Evolutionary conservation across 371 early-diverging fungal genomes (phyloP).

Genomic region (Umbelopsis sp.): DNA sequence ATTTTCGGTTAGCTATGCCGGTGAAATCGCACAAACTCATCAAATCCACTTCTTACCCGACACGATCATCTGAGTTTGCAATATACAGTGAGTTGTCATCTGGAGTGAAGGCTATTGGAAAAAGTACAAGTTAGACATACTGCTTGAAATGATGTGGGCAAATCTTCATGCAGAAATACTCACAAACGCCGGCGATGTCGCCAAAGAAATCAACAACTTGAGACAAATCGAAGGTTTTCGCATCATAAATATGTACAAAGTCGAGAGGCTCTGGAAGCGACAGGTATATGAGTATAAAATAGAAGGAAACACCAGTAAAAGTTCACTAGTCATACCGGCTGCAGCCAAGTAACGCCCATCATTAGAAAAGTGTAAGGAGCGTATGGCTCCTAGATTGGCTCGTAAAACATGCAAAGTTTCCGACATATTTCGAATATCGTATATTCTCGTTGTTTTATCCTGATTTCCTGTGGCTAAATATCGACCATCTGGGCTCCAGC

Average conservation of each 20-base stretch:
- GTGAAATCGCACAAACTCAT: no score
- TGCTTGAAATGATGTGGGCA: background rate
- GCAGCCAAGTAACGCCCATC: constrained; percentile 73
- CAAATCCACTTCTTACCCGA: constrained; percentile 24
- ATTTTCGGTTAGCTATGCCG: background rate
- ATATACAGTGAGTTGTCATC: constrained; percentile 64
- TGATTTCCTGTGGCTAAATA: constrained; percentile 86
- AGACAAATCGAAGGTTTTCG: constrained; percentile 39
- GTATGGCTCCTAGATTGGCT: constrained; percentile 74
- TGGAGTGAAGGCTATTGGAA: constrained; percentile 40
- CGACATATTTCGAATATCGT: constrained; percentile 72
- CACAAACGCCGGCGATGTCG: constrained; percentile 74
- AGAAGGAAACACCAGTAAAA: constrained; percentile 16
- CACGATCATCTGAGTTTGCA: constrained; percentile 54
- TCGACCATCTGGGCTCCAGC: constrained; percentile 77
- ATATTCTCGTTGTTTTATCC: constrained; percentile 72
- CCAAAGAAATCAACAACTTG: constrained; percentile 88
- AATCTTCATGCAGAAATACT: background rate
- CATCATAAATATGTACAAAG: constrained; percentile 78
- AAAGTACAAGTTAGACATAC: background rate
- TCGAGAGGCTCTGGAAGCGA: constrained; percentile 65
- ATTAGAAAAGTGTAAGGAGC: constrained; percentile 72
- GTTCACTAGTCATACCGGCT: constrained; percentile 49
- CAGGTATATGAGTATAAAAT: constrained; percentile 48
- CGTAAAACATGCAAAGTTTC: constrained; percentile 64